Percentiles rank a stretch among this genome's conserved stretches.
phyloP scores from a whole-genome alignment of 352 stramenopile genomes.

The Phytopythium montanum region DNA sequence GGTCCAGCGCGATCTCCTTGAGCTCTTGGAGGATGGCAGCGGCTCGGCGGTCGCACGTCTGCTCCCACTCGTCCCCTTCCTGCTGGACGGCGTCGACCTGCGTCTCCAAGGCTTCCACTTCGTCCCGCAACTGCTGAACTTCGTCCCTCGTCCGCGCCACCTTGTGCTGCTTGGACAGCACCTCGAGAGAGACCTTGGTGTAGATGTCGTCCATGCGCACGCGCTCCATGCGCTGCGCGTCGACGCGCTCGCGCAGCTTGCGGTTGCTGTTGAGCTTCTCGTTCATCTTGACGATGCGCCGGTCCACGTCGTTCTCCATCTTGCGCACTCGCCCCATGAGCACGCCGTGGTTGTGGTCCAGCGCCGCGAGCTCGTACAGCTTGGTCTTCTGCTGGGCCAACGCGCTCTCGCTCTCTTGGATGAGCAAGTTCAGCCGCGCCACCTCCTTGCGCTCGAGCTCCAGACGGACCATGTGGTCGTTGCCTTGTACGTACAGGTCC shows the following conservation, averaged over 20 bases:
- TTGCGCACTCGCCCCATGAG: slow-evolving; percentile 66
- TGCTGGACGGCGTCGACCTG: slow-evolving; percentile 53
- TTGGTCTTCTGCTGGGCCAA: slow-evolving; percentile 71
- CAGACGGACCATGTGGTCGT: slow-evolving; percentile 79
- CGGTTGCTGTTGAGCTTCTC: slow-evolving; percentile 71
- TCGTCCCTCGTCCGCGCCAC: slow-evolving; percentile 36
- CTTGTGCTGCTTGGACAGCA: slow-evolving; percentile 55
- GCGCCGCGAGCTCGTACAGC: slow-evolving; percentile 63
- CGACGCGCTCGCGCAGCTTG: slow-evolving; percentile 55
- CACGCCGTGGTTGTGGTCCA: slow-evolving; percentile 66
- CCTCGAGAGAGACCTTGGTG: slow-evolving; percentile 65
- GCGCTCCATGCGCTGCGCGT: slow-evolving; percentile 64
- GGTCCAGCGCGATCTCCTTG: slow-evolving; percentile 56
- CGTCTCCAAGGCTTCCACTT: slow-evolving; percentile 49
- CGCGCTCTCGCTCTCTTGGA: slow-evolving; percentile 57
- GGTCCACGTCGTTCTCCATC: slow-evolving; percentile 82
- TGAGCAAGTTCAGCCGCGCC: slow-evolving; percentile 49
- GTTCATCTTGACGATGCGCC: slow-evolving; percentile 81
- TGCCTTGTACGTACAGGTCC: slow-evolving; percentile 72
- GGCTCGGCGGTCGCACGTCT: slow-evolving; percentile 48
- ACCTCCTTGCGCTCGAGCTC: slow-evolving; percentile 79
- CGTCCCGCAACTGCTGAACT: slow-evolving; percentile 51
- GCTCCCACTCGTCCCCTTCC: slow-evolving; percentile 61
- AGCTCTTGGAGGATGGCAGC: slow-evolving; percentile 58
- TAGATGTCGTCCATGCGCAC: slow-evolving; percentile 72